These are phyloP conservation scores for Xylaria sp. DNA, from an alignment of 2,329 filamentous ascomycete genomes.

Conservation along the genomic window DNA sequence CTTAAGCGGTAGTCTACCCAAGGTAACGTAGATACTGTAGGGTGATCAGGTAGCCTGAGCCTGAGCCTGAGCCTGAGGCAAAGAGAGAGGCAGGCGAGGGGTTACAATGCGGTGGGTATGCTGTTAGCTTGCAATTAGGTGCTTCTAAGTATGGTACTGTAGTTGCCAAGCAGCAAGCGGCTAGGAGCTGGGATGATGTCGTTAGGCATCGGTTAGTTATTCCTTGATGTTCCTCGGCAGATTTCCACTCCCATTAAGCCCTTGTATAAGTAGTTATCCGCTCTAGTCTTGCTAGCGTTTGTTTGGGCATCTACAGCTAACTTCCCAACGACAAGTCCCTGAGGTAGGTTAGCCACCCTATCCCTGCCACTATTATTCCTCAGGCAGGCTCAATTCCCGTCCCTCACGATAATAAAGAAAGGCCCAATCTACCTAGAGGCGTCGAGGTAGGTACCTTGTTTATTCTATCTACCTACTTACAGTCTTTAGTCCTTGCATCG, in stretches of 20 bases:
- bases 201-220: too few species aligned
- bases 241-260: too few species aligned
- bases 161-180: not conserved
- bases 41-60: too few species aligned
- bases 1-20: too few species aligned
- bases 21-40: not conserved
- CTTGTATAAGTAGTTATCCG: not conserved
- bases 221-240: too few species aligned
- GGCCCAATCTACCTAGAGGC: not conserved
- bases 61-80: too few species aligned
- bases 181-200: too few species aligned
- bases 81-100: not conserved
- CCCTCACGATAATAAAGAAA: not conserved
- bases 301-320: slow-evolving; percentile 8
- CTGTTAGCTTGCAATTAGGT: not conserved
- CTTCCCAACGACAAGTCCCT: not conserved
- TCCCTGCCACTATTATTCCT: not conserved
- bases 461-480: not conserved
- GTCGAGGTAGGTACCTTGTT: not conserved
- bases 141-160: too few species aligned
- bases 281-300: not conserved
- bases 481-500: not conserved
- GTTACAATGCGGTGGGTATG: not conserved
- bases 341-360: not conserved
- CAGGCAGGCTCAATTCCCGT: not conserved